Evolutionary conservation across 441 rosid species (phyloP).

Genomic region (Manihot esculenta): DNA sequence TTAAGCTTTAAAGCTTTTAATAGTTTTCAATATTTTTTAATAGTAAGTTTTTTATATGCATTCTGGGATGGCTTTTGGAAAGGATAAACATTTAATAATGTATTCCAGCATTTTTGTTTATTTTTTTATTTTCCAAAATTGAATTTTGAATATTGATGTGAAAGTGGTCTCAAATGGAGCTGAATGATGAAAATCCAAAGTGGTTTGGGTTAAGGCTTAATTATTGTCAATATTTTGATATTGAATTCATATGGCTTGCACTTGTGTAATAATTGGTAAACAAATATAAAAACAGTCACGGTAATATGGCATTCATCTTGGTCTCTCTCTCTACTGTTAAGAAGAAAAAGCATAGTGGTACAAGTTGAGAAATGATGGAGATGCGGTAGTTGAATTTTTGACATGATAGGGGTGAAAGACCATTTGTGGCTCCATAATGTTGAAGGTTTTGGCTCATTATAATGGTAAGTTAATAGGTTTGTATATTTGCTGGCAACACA

Average conservation of each 20-base stretch:
- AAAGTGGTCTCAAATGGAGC: too few species aligned
- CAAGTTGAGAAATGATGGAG: slow-evolving; percentile 1
- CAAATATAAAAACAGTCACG: not conserved
- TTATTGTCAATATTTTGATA: too few species aligned
- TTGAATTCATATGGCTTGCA: not conserved
- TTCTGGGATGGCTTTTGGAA: not conserved
- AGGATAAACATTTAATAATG: not conserved
- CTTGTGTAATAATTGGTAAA: not conserved
- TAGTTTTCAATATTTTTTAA: not conserved
- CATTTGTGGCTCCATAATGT: not conserved
- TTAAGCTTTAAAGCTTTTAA: not conserved
- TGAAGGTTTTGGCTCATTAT: not conserved
- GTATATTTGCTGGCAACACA: not conserved
- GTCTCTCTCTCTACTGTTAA: not conserved
- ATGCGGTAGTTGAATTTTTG: not conserved
- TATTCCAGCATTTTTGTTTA: not conserved
- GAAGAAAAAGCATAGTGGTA: not conserved
- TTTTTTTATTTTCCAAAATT: not conserved
- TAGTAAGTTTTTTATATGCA: not conserved
- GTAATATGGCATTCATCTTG: not conserved
- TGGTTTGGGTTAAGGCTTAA: too few species aligned
- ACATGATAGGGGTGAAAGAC: not conserved
- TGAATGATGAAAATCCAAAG: too few species aligned
- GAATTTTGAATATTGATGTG: not conserved
- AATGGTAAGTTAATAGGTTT: not conserved